These are phyloP conservation scores for Crithidia fasciculata DNA, from an alignment of 208 protist genomes.

Conservation along the genomic window DNA sequence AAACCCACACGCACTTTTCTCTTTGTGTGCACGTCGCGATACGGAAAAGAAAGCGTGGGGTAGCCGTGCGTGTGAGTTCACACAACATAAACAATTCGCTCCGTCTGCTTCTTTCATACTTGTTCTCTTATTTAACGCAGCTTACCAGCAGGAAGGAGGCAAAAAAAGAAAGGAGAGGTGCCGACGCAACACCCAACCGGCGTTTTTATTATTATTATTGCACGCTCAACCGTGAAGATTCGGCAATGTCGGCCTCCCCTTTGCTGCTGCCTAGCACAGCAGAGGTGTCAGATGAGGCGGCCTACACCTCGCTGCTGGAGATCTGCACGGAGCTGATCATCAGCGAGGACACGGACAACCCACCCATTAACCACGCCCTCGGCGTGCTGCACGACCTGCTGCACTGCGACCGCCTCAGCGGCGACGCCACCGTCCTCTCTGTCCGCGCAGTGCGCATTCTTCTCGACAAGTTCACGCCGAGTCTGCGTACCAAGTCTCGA, in stretches of 20 bases:
- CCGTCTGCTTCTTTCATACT: too few relatives aligned
- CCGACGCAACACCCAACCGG: background rate
- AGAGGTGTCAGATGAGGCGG: constrained; percentile 25
- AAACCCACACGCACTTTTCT: too few relatives aligned
- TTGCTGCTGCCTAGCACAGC: background rate
- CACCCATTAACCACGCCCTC: constrained; percentile 14
- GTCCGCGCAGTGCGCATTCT: constrained; percentile 66
- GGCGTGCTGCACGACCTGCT: constrained; percentile 28
- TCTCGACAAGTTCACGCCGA: constrained; percentile 65
- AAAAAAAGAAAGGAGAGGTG: too few relatives aligned
- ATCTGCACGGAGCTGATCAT: constrained; percentile 46
- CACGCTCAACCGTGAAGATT: too few relatives aligned
- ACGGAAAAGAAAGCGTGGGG: too few relatives aligned
- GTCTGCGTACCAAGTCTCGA: constrained; percentile 10
- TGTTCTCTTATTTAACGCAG: too few relatives aligned
- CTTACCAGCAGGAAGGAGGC: too few relatives aligned
- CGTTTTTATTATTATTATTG: background rate
- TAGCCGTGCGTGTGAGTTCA: too few relatives aligned
- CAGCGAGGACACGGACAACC: constrained; percentile 25
- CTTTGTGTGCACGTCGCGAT: too few relatives aligned
- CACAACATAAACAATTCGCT: too few relatives aligned
- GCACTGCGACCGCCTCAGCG: constrained; percentile 35
- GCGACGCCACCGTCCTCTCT: constrained; percentile 78
- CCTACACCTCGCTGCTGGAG: constrained; percentile 30
- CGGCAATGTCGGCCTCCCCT: background rate